These are phyloP conservation scores for Sphaerulina populicola DNA, from an alignment of 2,329 filamentous ascomycete species.

Conservation along the genomic window DNA sequence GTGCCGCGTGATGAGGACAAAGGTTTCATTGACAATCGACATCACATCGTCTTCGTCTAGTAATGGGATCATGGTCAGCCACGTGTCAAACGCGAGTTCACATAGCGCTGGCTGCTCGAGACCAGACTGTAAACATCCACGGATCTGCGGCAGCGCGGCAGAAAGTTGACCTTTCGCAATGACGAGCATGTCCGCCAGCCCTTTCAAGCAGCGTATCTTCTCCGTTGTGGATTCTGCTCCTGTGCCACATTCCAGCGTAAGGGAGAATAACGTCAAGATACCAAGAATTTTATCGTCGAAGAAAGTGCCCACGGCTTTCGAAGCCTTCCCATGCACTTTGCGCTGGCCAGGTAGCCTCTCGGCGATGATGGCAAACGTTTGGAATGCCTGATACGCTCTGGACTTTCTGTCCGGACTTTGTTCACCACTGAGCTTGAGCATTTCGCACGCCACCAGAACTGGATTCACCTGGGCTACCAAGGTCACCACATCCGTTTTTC, in stretches of 20 bases:
- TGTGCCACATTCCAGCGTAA: slow-evolving; percentile 53
- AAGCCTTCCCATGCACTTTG: slow-evolving; percentile 41
- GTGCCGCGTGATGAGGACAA: slow-evolving; percentile 75
- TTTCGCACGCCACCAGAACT: slow-evolving; percentile 65
- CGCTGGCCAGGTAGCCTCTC: slow-evolving; percentile 42
- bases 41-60: slow-evolving; percentile 73
- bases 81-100: slow-evolving; percentile 70
- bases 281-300: slow-evolving; percentile 77
- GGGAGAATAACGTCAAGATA: slow-evolving; percentile 73
- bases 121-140: slow-evolving; percentile 82
- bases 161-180: slow-evolving; percentile 65
- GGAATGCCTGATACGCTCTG: slow-evolving; percentile 43
- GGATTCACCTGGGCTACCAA: slow-evolving; percentile 69
- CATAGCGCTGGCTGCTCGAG: slow-evolving; percentile 67
- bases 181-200: slow-evolving; percentile 79
- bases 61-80: slow-evolving; percentile 67
- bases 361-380: slow-evolving; percentile 41
- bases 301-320: slow-evolving; percentile 60
- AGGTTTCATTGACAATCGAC: slow-evolving; percentile 74
- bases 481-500: slow-evolving; percentile 54
- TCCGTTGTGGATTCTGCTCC: slow-evolving; percentile 40
- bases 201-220: slow-evolving; percentile 67
- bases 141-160: slow-evolving; percentile 81
- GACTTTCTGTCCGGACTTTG: slow-evolving; percentile 44
- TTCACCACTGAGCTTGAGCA: slow-evolving; percentile 72